Conservation (phyloP, 1,284 basidiomycete species). For the Hemileia vastatrix region DNA sequence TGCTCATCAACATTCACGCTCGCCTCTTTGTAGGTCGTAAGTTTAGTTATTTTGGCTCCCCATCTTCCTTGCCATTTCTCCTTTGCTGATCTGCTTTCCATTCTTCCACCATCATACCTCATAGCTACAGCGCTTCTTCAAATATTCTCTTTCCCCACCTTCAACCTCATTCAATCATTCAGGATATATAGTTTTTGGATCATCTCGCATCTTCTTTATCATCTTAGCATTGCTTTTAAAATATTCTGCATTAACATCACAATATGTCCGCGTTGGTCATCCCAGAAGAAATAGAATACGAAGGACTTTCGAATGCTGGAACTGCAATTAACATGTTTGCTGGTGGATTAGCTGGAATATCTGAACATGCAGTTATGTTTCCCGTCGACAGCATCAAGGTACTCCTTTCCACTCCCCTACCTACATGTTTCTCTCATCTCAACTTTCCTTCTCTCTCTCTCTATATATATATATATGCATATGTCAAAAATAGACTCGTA, state of each 20-base stretch:
- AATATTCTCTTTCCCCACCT: too few relatives aligned
- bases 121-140: too few relatives aligned
- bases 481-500: slow-evolving; percentile 64
- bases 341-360: slow-evolving; percentile 92
- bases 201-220: too few relatives aligned
- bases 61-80: too few relatives aligned
- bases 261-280: slow-evolving; percentile 9
- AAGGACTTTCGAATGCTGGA: slow-evolving; percentile 27
- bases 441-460: neutral
- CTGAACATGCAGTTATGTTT: slow-evolving; percentile 98
- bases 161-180: too few relatives aligned
- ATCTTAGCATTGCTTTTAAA: too few relatives aligned
- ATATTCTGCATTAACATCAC: neutral
- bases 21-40: too few relatives aligned
- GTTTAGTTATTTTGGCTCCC: too few relatives aligned
- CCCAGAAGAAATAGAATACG: slow-evolving; percentile 29
- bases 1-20: too few relatives aligned
- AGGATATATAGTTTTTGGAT: too few relatives aligned
- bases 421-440: neutral
- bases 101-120: too few relatives aligned
- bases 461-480: slow-evolving; percentile 5
- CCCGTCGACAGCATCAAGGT: slow-evolving; percentile 98
- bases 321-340: slow-evolving; percentile 83
- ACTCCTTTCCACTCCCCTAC: neutral
- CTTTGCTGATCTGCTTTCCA: too few relatives aligned